These are phyloP conservation scores for Termitomyces sp. DNA, from an alignment of 768 basidiomycete species.

Conservation along the genomic window DNA sequence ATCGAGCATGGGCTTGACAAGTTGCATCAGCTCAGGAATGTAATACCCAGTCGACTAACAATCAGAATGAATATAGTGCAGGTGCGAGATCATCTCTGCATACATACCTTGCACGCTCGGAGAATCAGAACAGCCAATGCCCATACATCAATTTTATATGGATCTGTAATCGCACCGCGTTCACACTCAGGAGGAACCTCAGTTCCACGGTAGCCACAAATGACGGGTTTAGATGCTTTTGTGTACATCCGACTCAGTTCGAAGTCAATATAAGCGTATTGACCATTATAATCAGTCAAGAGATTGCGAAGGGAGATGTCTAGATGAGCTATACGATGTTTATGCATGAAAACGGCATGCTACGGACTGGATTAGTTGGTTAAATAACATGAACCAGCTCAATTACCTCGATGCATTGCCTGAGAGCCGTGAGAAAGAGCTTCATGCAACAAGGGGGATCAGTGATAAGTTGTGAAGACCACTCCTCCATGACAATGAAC, in stretches of 20 bases:
- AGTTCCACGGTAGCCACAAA: conserved; percentile 48
- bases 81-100: background rate
- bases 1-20: conserved; percentile 58
- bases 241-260: conserved; percentile 59
- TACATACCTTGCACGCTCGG: conserved; percentile 56
- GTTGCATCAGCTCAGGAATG: conserved; percentile 53
- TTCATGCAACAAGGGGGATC: conserved; percentile 46
- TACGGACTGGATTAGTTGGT: conserved; percentile 19
- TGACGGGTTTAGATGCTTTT: conserved; percentile 26
- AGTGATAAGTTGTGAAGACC: conserved; percentile 60
- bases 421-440: conserved; percentile 50
- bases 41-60: conserved; percentile 51
- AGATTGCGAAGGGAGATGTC: conserved; percentile 71
- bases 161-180: conserved; percentile 40
- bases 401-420: conserved; percentile 64
- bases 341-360: conserved; percentile 72
- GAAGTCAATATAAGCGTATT: conserved; percentile 72
- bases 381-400: background rate
- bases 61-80: conserved; percentile 5
- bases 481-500: conserved; percentile 79
- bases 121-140: conserved; percentile 62
- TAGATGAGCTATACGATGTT: conserved; percentile 58
- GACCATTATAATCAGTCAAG: conserved; percentile 58
- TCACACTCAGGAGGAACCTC: conserved; percentile 72
- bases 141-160: conserved; percentile 75